Conservation (phyloP, 139 green algal genomes). For the Spirogloea muscicola region DNA sequence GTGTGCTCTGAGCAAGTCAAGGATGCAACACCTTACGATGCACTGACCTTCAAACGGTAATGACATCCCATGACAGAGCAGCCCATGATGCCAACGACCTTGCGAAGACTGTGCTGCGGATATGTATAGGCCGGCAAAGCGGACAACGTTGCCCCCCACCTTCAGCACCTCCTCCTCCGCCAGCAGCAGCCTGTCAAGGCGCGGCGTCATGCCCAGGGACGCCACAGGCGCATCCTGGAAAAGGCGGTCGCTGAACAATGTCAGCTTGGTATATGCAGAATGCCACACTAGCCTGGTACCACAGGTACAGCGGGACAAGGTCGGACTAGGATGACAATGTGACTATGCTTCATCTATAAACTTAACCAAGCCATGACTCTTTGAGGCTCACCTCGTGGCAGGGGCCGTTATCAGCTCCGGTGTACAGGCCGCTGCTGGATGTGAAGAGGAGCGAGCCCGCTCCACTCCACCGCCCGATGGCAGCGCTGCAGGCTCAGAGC, state of each 20-base stretch:
- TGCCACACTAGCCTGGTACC: no score
- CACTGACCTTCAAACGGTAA: no score
- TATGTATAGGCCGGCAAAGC: conserved; percentile 89
- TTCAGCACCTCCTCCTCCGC: conserved; percentile 72
- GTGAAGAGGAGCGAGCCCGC: conserved; percentile 87
- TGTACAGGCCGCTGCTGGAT: conserved; percentile 73
- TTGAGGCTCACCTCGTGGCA: conserved; percentile 64
- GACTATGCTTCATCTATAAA: no score
- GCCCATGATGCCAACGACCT: no score
- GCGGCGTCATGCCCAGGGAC: conserved; percentile 55
- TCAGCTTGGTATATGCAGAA: no score
- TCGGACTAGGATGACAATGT: no score
- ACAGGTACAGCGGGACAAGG: no score
- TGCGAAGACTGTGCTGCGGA: not conserved
- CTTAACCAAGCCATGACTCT: no score
- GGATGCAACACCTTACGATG: no score
- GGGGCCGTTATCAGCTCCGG: conserved; percentile 61
- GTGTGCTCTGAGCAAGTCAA: conserved; percentile 60
- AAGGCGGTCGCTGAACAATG: no score
- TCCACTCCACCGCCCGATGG: conserved; percentile 74
- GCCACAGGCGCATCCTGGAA: conserved; percentile 16
- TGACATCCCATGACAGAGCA: no score
- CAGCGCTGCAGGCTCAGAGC: no score
- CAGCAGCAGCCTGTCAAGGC: conserved; percentile 70
- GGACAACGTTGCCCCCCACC: conserved; percentile 77